These are phyloP conservation scores for Nicotiana tabacum DNA, from an alignment of 257 asterid species.

Conservation along the genomic window DNA sequence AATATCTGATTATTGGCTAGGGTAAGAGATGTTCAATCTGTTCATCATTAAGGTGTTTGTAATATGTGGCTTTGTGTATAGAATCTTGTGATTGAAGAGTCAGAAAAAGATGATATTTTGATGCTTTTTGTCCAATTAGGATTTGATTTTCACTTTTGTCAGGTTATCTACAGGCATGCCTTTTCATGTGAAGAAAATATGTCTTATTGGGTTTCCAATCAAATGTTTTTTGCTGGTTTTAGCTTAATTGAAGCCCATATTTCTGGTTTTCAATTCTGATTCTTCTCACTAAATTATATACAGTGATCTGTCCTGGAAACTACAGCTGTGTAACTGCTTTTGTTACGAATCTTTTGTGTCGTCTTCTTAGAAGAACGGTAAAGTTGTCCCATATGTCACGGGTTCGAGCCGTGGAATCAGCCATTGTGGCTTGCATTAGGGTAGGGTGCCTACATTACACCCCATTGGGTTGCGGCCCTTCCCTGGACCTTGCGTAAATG, in stretches of 20 bases:
- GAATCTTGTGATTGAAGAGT: constrained; percentile 6
- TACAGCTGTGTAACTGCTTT: no score
- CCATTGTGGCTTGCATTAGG: no score
- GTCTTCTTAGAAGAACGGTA: no score
- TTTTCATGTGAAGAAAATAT: constrained; percentile 10
- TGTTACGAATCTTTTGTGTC: no score
- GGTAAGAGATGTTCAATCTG: neutral
- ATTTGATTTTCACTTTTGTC: constrained; percentile 6
- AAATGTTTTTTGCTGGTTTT: neutral
- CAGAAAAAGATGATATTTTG: neutral
- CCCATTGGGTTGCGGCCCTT: no score
- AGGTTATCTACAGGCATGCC: neutral
- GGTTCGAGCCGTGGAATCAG: no score
- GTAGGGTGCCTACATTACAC: no score
- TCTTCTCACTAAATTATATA: neutral
- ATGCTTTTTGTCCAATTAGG: constrained; percentile 4
- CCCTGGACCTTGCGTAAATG: no score
- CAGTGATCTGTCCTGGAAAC: neutral
- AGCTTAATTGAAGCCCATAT: neutral
- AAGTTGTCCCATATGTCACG: no score
- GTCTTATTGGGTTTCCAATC: neutral
- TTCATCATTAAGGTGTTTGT: neutral
- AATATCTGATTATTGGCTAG: neutral
- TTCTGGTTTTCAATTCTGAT: neutral
- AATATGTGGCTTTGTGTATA: neutral